These are phyloP conservation scores for Candida yuanshanica DNA, from an alignment of 805 yeast genomes.

Conservation along the genomic window DNA sequence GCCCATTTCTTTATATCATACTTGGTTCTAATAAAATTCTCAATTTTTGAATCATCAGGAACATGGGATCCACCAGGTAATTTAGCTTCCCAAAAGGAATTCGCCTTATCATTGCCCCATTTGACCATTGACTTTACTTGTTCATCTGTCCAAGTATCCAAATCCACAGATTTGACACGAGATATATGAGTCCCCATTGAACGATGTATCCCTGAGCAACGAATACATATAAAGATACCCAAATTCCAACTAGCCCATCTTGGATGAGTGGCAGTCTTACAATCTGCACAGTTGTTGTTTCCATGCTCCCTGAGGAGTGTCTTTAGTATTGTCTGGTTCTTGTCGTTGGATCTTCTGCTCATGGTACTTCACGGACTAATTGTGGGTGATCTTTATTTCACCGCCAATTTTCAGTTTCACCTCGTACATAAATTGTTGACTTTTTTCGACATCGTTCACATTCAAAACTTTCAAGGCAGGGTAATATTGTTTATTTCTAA, in stretches of 20 bases:
- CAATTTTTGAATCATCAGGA: conserved; percentile 82
- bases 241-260: conserved; percentile 98
- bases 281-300: conserved; percentile 84
- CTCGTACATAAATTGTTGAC: too few species aligned
- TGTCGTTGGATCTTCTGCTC: conserved; percentile 16
- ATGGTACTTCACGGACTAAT: too few species aligned
- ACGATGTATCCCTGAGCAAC: conserved; percentile 95
- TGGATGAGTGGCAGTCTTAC: conserved; percentile 85
- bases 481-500: too few species aligned
- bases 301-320: conserved; percentile 70
- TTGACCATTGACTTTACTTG: conserved; percentile 75
- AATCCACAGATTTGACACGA: conserved; percentile 86
- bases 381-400: too few species aligned
- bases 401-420: too few species aligned
- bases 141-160: conserved; percentile 95
- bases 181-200: conserved; percentile 95
- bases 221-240: conserved; percentile 88
- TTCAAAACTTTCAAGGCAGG: too few species aligned
- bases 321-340: conserved; percentile 48
- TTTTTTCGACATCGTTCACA: too few species aligned
- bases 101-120: conserved; percentile 84
- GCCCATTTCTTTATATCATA: conserved; percentile 91
- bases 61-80: conserved; percentile 59
- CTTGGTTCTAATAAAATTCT: conserved; percentile 85
- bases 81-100: conserved; percentile 76